Conservation (phyloP, 2,329 filamentous ascomycete genomes). For the Coniochaeta sp. region DNA sequence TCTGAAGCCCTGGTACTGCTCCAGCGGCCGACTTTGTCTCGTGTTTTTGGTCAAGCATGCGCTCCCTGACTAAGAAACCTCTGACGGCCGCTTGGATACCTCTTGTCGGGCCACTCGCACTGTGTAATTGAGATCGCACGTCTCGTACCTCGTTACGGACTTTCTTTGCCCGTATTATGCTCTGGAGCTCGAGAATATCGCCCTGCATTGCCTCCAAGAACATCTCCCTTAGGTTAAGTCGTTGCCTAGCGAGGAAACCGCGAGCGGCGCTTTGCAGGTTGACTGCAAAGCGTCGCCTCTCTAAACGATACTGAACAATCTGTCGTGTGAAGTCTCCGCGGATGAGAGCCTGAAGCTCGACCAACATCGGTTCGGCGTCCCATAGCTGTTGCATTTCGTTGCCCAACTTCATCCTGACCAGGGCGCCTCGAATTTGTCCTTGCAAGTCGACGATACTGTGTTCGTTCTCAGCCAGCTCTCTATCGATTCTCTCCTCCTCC, state of each 20-base stretch:
- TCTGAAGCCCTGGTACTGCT: constrained; percentile 54
- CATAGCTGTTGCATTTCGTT: constrained; percentile 82
- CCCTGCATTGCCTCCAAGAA: constrained; percentile 64
- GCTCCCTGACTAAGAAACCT: constrained; percentile 57
- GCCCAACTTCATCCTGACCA: constrained; percentile 69
- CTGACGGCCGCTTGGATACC: constrained; percentile 59
- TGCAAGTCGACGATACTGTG: constrained; percentile 70
- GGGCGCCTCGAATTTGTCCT: constrained; percentile 74
- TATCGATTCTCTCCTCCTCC: constrained; percentile 79
- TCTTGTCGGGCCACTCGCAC: constrained; percentile 55
- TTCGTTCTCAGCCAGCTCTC: constrained; percentile 75
- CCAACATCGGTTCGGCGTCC: constrained; percentile 70
- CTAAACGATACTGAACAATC: constrained; percentile 70
- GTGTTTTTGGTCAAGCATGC: constrained; percentile 45
- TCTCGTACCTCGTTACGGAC: constrained; percentile 50
- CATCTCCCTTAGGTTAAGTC: constrained; percentile 53
- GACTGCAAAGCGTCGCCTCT: constrained; percentile 75
- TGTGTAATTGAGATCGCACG: constrained; percentile 50
- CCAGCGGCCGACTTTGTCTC: constrained; percentile 44
- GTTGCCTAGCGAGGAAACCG: constrained; percentile 63
- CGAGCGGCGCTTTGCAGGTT: constrained; percentile 72
- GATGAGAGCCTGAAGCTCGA: constrained; percentile 79
- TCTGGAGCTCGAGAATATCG: constrained; percentile 74
- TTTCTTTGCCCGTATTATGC: constrained; percentile 64
- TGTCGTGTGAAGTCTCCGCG: constrained; percentile 84